Conservation (phyloP, 1,284 basidiomycete species). For the Ceratobasidium sp. region DNA sequence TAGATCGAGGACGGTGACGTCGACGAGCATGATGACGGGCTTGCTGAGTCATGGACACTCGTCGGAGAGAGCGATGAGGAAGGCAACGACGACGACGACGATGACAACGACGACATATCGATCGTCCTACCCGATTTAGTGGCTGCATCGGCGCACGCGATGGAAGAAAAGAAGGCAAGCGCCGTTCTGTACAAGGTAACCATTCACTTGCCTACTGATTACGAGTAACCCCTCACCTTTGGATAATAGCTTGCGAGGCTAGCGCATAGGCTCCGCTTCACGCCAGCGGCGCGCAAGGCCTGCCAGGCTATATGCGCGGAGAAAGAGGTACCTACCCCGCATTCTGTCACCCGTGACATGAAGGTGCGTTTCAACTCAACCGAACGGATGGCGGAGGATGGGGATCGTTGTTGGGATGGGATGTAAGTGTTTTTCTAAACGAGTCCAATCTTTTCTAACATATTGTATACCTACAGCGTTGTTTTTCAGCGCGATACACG, state of each 20-base stretch:
- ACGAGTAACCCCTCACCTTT: no score
- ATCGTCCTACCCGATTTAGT: no score
- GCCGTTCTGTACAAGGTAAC: background rate
- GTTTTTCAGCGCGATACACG: background rate
- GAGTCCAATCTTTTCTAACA: background rate
- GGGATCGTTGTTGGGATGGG: background rate
- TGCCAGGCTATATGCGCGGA: background rate
- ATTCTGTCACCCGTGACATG: conserved; percentile 3
- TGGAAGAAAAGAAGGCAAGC: no score
- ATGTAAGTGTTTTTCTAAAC: background rate
- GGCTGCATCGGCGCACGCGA: no score
- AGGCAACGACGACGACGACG: no score
- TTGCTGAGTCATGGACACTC: no score
- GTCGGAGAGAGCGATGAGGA: no score
- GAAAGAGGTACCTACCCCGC: background rate
- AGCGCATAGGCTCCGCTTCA: background rate
- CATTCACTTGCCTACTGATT: conserved; percentile 1
- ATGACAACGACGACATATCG: no score
- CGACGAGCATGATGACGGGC: no score
- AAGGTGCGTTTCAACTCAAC: conserved; percentile 12
- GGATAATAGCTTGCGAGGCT: conserved; percentile 6
- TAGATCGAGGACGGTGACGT: no score
- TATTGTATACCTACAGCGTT: background rate
- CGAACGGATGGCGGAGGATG: background rate
- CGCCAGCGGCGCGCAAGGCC: background rate